A percentile compares a stretch with the other conserved stretches of the same genome.
Evolutionary conservation across 495 filamentous ascomycete species (phyloP).

Genomic region (Penicillium coprophilum): DNA sequence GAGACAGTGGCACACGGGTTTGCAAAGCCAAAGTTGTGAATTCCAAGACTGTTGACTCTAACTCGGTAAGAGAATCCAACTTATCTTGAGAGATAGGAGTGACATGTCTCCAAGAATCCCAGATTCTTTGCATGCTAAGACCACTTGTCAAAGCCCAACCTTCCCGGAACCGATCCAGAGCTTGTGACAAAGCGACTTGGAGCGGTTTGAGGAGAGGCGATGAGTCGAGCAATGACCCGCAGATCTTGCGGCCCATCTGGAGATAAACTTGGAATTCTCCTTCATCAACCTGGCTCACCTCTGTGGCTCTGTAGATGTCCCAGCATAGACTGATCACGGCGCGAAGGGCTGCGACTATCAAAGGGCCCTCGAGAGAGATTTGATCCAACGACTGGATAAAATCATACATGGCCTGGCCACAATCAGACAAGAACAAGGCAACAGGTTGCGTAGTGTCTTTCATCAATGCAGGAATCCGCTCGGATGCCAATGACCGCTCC

Average conservation of each 20-base stretch:
- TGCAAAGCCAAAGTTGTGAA: constrained; percentile 63
- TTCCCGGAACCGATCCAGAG: constrained; percentile 48
- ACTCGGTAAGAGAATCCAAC: constrained; percentile 50
- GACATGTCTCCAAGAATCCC: constrained; percentile 68
- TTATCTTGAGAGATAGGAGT: constrained; percentile 54
- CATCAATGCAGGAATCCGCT: constrained; percentile 56
- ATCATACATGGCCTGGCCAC: constrained; percentile 42
- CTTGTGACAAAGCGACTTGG: constrained; percentile 36
- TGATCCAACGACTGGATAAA: constrained; percentile 39
- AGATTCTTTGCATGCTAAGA: constrained; percentile 80
- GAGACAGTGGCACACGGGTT: constrained; percentile 42
- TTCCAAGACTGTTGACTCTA: constrained; percentile 68
- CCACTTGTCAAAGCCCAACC: constrained; percentile 67
- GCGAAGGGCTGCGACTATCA: constrained; percentile 37
- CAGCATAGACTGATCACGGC: constrained; percentile 57
- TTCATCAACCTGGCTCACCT: constrained; percentile 49
- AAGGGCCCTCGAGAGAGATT: constrained; percentile 25
- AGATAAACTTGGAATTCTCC: constrained; percentile 57
- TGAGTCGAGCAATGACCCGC: constrained; percentile 28
- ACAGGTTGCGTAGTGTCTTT: constrained; percentile 64
- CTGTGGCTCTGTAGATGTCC: constrained; percentile 52
- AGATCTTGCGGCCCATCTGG: constrained; percentile 42
- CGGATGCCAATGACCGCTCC: constrained; percentile 63
- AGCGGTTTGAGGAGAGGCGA: constrained; percentile 32
- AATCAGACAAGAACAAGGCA: constrained; percentile 45